Conservation (phyloP, 768 basidiomycete species). For the Pleurotus sapidus region DNA sequence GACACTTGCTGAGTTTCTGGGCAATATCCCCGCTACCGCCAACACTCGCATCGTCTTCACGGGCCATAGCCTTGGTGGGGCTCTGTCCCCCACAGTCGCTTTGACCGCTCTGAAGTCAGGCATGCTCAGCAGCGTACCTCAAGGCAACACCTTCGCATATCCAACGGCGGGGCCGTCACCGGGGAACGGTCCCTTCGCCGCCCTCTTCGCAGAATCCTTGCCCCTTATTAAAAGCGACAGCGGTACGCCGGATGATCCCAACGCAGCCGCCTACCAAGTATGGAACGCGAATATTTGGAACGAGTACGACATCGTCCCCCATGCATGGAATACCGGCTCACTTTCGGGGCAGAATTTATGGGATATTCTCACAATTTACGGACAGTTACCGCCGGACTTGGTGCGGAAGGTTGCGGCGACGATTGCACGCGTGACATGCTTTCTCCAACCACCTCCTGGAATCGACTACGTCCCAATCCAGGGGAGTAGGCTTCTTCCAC, state of each 20-base stretch:
- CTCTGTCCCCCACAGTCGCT: neutral
- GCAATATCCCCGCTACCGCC: neutral
- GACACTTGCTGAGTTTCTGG: constrained; percentile 1
- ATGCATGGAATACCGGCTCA: neutral
- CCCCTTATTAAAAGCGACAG: neutral
- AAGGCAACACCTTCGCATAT: neutral
- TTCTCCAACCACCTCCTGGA: no score
- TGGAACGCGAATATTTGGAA: constrained; percentile 1
- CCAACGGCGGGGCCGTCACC: neutral
- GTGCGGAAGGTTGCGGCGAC: no score
- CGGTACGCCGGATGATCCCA: neutral
- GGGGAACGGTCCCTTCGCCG: neutral
- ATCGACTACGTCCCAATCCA: neutral
- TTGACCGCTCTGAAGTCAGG: neutral
- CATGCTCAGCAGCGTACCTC: neutral
- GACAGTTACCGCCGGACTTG: no score
- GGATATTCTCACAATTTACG: neutral
- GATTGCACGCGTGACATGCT: no score
- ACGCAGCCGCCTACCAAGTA: neutral
- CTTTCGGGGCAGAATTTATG: neutral
- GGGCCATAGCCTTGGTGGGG: constrained; percentile 6
- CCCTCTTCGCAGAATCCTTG: neutral
- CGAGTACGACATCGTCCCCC: neutral
- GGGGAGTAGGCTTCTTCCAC: no score
- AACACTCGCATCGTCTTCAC: constrained; percentile 2